phyloP scores from a whole-genome alignment of 148 eudicot genomes.

The Spergularia bocconei region DNA sequence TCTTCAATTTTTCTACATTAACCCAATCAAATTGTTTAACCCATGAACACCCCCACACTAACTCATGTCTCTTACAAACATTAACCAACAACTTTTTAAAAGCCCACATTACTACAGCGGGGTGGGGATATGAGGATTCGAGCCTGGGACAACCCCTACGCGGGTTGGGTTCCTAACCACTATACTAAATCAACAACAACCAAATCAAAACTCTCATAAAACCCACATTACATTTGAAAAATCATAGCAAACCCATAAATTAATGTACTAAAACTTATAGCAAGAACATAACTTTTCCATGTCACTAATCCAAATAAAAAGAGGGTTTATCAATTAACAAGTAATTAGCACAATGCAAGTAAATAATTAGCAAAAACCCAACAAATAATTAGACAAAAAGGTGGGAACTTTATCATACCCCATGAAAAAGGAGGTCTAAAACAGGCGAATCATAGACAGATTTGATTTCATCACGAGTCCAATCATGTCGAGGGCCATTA shows the following conservation, averaged over 20 bases:
- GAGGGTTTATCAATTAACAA: neutral
- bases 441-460: conserved; percentile 78
- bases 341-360: conserved; percentile 8
- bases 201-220: conserved; percentile 8
- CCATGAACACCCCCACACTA: neutral
- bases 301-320: neutral
- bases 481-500: conserved; percentile 65
- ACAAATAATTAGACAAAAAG: conserved; percentile 11
- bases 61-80: neutral
- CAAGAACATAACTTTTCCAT: no score
- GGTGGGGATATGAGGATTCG: no score
- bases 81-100: neutral
- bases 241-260: neutral
- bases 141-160: no score
- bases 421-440: conserved; percentile 88
- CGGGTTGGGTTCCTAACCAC: no score
- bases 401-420: conserved; percentile 31
- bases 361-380: neutral
- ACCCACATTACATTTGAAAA: neutral
- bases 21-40: neutral
- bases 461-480: conserved; percentile 57
- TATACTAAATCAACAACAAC: neutral
- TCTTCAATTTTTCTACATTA: neutral
- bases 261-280: neutral
- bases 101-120: neutral